Evolutionary conservation across 441 rosid species (phyloP), one percentile per base, ranked within the genome.

Genomic region (Flueggea neowawraea): DNA sequence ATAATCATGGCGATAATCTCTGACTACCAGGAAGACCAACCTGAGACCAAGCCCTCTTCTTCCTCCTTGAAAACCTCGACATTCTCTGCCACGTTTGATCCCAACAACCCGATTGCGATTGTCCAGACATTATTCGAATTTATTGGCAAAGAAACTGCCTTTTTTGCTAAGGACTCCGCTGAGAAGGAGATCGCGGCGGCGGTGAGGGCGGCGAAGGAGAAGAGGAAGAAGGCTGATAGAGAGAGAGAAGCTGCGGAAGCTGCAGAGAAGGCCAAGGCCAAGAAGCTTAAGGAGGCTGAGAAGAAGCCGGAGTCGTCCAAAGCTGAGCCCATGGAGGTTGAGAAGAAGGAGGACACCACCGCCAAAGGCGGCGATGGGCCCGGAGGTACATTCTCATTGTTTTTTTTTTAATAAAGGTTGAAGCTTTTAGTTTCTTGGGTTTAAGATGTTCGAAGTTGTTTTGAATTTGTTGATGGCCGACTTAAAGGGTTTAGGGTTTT

Each of bases 1-100:
- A 5, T 36, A 5, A 36, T 5, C 12, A 75, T 94, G 98, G 97
- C 91, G 66, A 87, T 90, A 45, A 85, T 94, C 66, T 88, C 98
- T 10, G 98, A 90, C 54, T 80, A 68, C 31, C 78, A 81, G 44
- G 98, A 90, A 32, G 89, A 84, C 33, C 62, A 55, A 22, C 61
- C 31, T 4, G 64, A 51, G 32, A 61, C 73, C 15, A 78, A 82
- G 52, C 76, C 88, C 0, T 64, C 85, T 0, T 43, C 82, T 22
- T 53, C 80, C 5, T 43, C 77, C 0, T 13, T 60, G 8, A 65
- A 72, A 15, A 16, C 75, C 16, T 45, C 65, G 57, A 16, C 75
- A 14, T 90, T 85, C 60, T 73, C 65, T 39, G 85, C 86, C 22
- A 68, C 69, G 4, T 78, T 94, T 56, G 88, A 90, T 84, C 76